phyloP scores from a whole-genome alignment of 768 basidiomycete genomes.

The Mycena alexandri region DNA sequence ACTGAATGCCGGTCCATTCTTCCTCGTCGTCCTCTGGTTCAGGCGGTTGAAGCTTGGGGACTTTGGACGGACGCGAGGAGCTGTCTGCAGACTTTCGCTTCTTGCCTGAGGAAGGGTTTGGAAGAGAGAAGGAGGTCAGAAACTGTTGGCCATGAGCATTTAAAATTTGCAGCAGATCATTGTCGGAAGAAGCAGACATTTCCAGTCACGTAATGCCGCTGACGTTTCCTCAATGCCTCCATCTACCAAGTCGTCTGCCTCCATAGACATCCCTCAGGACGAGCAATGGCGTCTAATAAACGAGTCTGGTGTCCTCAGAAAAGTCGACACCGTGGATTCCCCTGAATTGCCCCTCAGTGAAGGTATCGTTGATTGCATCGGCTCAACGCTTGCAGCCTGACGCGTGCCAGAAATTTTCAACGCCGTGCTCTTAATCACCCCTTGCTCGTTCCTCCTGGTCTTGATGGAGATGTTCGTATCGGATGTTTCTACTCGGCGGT shows the following conservation, averaged over 20 bases:
- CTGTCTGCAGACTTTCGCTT: slow-evolving; percentile 40
- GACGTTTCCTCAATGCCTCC: slow-evolving; percentile 15
- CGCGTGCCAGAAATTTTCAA: slow-evolving; percentile 74
- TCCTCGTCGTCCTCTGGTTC: slow-evolving; percentile 25
- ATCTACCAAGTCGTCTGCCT: not conserved
- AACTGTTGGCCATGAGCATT: slow-evolving; percentile 63
- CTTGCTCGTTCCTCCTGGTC: slow-evolving; percentile 79
- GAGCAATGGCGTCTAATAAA: slow-evolving; percentile 85
- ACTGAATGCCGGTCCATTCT: slow-evolving; percentile 32
- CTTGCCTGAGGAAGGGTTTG: slow-evolving; percentile 27
- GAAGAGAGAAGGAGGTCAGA: slow-evolving; percentile 54
- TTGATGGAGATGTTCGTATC: slow-evolving; percentile 87
- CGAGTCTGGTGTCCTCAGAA: slow-evolving; percentile 65
- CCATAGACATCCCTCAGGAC: slow-evolving; percentile 66
- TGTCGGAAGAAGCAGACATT: slow-evolving; percentile 43
- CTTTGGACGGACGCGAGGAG: slow-evolving; percentile 27
- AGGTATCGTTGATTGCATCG: slow-evolving; percentile 7
- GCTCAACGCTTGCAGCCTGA: slow-evolving; percentile 7
- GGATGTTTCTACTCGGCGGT: not conserved
- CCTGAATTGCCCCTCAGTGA: slow-evolving; percentile 28
- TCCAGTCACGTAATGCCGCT: slow-evolving; percentile 11
- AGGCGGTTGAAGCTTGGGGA: slow-evolving; percentile 24
- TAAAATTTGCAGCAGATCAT: slow-evolving; percentile 56
- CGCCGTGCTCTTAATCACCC: slow-evolving; percentile 73
- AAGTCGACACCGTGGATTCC: slow-evolving; percentile 52